phyloP scores from a whole-genome alignment of 2,329 filamentous ascomycete genomes.

The Epichloe aotearoae region DNA sequence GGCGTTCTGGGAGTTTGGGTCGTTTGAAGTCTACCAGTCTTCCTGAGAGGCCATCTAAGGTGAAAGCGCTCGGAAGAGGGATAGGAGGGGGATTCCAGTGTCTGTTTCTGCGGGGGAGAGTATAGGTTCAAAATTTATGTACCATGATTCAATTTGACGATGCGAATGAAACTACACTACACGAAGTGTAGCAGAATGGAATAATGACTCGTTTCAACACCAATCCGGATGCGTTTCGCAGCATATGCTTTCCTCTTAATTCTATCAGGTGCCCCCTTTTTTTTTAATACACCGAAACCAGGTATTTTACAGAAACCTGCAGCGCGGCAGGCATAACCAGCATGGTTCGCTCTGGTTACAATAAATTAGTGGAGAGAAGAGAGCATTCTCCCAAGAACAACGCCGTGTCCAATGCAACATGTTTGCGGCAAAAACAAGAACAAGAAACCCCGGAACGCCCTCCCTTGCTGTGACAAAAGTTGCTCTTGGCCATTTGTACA shows the following conservation, averaged over 20 bases:
- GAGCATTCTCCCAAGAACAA: neutral
- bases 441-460: neutral
- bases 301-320: neutral
- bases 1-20: constrained; percentile 53
- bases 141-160: too few species aligned
- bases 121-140: too few species aligned
- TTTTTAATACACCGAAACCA: neutral
- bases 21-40: constrained; percentile 42
- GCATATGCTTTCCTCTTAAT: neutral
- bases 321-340: neutral
- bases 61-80: too few species aligned
- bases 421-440: neutral
- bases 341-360: neutral
- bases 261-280: neutral
- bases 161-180: too few species aligned
- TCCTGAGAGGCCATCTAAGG: neutral
- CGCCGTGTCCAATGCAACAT: neutral
- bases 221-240: neutral
- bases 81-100: too few species aligned
- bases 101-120: too few species aligned
- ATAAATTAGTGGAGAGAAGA: neutral
- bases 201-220: too few species aligned
- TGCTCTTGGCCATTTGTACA: neutral
- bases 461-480: too few species aligned
- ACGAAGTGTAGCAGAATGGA: too few species aligned